Conservation (phyloP, 2,329 filamentous ascomycete species). For the Fusarium dimerum region DNA sequence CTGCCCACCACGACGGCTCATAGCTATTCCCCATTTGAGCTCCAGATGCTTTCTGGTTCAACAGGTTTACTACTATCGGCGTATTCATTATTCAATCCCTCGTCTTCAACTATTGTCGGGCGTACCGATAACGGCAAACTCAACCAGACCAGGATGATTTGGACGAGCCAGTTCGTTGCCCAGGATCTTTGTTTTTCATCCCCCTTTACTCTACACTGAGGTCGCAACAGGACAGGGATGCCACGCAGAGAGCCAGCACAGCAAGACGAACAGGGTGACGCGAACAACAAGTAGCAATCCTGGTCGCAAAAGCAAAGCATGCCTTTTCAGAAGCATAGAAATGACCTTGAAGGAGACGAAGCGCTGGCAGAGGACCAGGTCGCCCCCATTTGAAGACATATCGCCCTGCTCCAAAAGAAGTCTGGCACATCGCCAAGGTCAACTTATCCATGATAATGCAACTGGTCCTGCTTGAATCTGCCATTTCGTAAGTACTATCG, state of each 20-base stretch:
- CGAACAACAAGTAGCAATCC: not conserved
- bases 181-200: not conserved
- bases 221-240: not conserved
- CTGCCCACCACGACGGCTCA: no score
- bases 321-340: not conserved
- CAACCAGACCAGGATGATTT: no score
- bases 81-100: not conserved
- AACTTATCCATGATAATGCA: no score
- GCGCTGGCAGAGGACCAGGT: not conserved
- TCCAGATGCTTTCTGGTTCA: not conserved
- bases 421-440: not conserved
- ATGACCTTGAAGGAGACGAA: not conserved
- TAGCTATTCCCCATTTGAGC: no score
- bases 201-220: not conserved
- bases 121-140: no score
- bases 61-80: not conserved
- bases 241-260: no score
- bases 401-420: no score
- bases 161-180: no score
- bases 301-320: not conserved
- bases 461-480: not conserved
- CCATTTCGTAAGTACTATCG: slow-evolving; percentile 6
- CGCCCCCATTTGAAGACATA: not conserved
- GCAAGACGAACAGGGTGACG: no score
- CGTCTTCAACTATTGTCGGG: not conserved